Base-by-base conservation (phyloP, 2,329 filamentous ascomycete species). In the Colletotrichum simmondsii region DNA sequence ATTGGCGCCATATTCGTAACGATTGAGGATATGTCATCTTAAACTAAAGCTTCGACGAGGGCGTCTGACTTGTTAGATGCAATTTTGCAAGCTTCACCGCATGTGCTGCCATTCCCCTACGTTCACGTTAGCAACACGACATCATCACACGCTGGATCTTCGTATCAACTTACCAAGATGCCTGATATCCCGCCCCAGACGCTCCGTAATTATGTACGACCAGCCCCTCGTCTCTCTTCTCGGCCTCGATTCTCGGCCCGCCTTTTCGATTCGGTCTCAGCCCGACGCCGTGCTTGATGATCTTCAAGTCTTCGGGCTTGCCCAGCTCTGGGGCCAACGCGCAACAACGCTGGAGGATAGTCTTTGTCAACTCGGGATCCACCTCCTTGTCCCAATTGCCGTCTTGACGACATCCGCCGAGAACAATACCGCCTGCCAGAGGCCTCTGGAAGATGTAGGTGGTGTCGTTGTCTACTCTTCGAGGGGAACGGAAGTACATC, bases 361-460 rank as follows among this genome's bases (percentile, higher is more conserved):
- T 78, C 61, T 79, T 76, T 0, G 81, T 77, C 65, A 83, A 77
- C 22, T 78, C 76, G 7, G 75, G 53, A 68, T 80, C 79, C 1
- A 79, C 76, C 16, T 79, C 74, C 4, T 72, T 77, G 63, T 79
- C 75, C 81, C 81, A 83, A 24, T 78, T 79, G 4, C 77, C 76
- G 46, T 82, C 76, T 32, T 80, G 73, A 26, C 80, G 75, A 59
- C 79, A 82, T 0, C 81, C 81, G 1, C 81, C 81, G 1, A 83
- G 77, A 2, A 82, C 76, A 12, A 82, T 75, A 3, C 80, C 81
- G 5, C 80, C 81, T 2, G 75, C 75, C 6, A 83, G 78, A 1
- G 82, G 80, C 3, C 85, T 79, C 3, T 83, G 84, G 72, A 87
- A 86, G 7, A 87, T 79, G 69, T 87, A 85, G 0, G 84, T 84